Base-by-base conservation (phyloP, 208 protist species). In the Willaertia magna region DNA sequence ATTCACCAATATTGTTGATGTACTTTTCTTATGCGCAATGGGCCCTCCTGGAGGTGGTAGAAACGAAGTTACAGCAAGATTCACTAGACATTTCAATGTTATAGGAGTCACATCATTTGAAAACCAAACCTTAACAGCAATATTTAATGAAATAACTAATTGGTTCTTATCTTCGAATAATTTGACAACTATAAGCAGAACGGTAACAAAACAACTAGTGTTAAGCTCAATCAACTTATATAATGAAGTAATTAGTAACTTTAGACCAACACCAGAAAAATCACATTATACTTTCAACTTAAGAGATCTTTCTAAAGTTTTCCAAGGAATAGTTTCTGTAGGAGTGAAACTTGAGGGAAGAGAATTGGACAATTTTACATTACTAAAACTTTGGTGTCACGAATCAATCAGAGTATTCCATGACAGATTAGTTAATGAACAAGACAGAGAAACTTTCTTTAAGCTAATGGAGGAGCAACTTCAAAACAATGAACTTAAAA, bases 231-330 rank as follows among this genome's bases (percentile, higher is more conserved):
- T 98, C 44, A 93, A 95, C 61, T 86, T 98, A 16, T 99, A 97
- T 92, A 92, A 94, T 84, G 94, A 89, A 0, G 92, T 97, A n/a
- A 88, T 93, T 34, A 87, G 92, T 34, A 95, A 96, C 42, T 90
- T 98, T 55, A 96, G 96, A 85, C 97, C 97, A 14, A 98, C 97
- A 14, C 97, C 97, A 40, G 90, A 96, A 88, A 98, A 98, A 90
- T 97, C 94, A 67, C 97, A 98, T 91, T 99, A 99, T 91, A 97
- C 95, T 26, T 99, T 98, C 91, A 99, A 99, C 89, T 86, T 99
- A 86, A 94, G 97, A 82, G 97, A 99, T 88, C 91, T 98, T 30
- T 94, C 95, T 67, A 97, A 94, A 94, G 86, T 94, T 18, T 85
- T 95, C 46, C 87, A 96, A 88, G 96, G 96, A 55, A 93, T 98